phyloP scores from a whole-genome alignment of 2,329 filamentous ascomycete species.

The Arachnomyces sp. region DNA sequence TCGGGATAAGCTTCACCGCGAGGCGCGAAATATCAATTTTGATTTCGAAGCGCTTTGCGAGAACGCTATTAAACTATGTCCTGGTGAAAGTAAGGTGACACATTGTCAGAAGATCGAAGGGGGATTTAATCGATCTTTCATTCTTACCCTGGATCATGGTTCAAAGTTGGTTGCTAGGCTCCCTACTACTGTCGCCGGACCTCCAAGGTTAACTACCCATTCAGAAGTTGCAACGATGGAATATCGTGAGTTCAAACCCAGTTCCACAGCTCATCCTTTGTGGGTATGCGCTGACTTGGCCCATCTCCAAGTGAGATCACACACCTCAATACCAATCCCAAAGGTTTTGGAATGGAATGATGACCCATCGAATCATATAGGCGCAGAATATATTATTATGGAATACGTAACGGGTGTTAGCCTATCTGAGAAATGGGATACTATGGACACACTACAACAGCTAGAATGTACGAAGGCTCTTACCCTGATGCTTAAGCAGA shows the following conservation, averaged over 20 bases:
- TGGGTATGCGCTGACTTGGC: constrained; percentile 9
- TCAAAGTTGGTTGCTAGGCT: constrained; percentile 32
- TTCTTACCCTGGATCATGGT: constrained; percentile 32
- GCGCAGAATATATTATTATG: constrained; percentile 34
- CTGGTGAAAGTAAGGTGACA: constrained; percentile 23
- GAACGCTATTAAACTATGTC: constrained; percentile 26
- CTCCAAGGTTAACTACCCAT: constrained; percentile 27
- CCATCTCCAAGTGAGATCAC: constrained; percentile 29
- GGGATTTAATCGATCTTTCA: constrained; percentile 37
- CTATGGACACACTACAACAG: constrained; percentile 20
- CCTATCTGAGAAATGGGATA: constrained; percentile 22
- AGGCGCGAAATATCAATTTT: constrained; percentile 31
- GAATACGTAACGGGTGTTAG: constrained; percentile 24
- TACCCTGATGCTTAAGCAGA: constrained; percentile 17
- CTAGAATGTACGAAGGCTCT: constrained; percentile 12
- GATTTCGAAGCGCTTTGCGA: constrained; percentile 32
- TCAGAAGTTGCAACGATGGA: constrained; percentile 41
- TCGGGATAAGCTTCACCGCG: constrained; percentile 25
- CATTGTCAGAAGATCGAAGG: constrained; percentile 37
- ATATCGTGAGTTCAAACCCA: constrained; percentile 23
- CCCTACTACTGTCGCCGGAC: constrained; percentile 32
- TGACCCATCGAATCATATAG: constrained; percentile 22
- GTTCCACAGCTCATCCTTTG: neutral
- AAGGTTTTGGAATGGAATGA: constrained; percentile 35
- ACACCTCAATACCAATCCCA: constrained; percentile 35